Base-by-base conservation (phyloP, 208 protist species). In the Crithidia expoeki region DNA sequence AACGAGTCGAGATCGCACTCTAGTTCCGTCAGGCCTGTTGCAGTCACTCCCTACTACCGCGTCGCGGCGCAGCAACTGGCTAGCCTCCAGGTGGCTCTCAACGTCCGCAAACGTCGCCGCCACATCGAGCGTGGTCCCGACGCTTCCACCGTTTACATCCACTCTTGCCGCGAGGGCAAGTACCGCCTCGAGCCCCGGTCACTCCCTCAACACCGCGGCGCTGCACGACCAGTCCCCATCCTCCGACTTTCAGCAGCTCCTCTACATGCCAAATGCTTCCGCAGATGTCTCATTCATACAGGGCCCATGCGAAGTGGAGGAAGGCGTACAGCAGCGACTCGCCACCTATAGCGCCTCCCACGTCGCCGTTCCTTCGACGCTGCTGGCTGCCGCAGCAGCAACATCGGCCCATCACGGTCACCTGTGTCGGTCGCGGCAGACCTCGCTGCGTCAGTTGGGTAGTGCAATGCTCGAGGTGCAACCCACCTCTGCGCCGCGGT, bases 361-460 rank as follows among this genome's bases (percentile, higher is more conserved):
- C 44, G 34, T 76, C 16, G 30, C 53, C 25, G 53, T 52, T 2
- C 42, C 61, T 4, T 40, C 56, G n/a, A 11, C 62, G n/a, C 50
- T 49, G 47, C 53, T 65, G 14, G 23, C 59, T 6, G 23, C 59
- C 2, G 59, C 59, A 10, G 23, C 59, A 0, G 27, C 10, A 0
- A 34, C 12, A 23, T 32, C 40, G 9, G 16, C n/a, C 11, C 46
- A 59, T 9, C 71, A 68, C 33, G 44, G 36, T 16, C 47, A 47
- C 33, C 23, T 47, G 33, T 47, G 33, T 11, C 61, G 47, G 10
- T 34, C 27, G 11, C 62, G 71, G 55, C 42, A 70, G 46, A 36
- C 68, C 12, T 56, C 75, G 42, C 59, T 89, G 57, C 83, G 83
- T n/a, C 80, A 85, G 55, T 60, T 89, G 2, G 76, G 80, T 34